These are phyloP conservation scores for Schizonepeta tenuifolia DNA, from an alignment of 257 asterid species.

Conservation along the genomic window DNA sequence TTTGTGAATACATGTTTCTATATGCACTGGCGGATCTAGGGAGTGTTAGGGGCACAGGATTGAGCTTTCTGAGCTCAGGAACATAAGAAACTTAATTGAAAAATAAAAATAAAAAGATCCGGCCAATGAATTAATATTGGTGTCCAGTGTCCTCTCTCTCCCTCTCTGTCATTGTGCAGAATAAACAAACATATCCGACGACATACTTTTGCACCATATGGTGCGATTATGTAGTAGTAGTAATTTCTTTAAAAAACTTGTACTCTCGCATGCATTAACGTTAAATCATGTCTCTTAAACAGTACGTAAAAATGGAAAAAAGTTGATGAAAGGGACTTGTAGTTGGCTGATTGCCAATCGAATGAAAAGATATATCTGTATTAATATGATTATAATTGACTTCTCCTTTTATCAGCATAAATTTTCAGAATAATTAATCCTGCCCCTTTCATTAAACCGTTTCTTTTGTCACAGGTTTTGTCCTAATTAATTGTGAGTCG, in stretches of 20 bases:
- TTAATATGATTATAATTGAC: background rate
- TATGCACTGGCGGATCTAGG: no score
- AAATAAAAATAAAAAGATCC: no score
- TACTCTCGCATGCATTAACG: conserved; percentile 35
- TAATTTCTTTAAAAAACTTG: background rate
- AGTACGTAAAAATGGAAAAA: conserved; percentile 32
- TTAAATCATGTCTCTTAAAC: conserved; percentile 43
- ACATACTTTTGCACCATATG: conserved; percentile 12
- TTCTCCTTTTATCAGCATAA: background rate
- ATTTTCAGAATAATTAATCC: background rate
- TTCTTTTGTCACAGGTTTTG: background rate
- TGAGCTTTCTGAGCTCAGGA: no score
- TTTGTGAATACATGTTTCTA: no score
- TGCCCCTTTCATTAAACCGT: background rate
- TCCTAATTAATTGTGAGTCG: background rate
- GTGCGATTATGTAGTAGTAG: conserved; percentile 15
- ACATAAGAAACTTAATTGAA: no score
- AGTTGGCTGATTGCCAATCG: conserved; percentile 3
- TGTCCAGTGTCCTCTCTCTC: no score
- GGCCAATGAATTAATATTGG: no score
- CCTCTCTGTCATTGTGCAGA: conserved; percentile 9
- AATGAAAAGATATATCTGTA: conserved; percentile 9
- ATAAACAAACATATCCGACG: conserved; percentile 22
- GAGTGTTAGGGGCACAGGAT: no score
- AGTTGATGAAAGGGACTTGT: conserved; percentile 42